Percentiles rank a stretch among this genome's conserved stretches.
Conservation (phyloP, 768 basidiomycete species). For the Xerocomellus amylosporus region DNA sequence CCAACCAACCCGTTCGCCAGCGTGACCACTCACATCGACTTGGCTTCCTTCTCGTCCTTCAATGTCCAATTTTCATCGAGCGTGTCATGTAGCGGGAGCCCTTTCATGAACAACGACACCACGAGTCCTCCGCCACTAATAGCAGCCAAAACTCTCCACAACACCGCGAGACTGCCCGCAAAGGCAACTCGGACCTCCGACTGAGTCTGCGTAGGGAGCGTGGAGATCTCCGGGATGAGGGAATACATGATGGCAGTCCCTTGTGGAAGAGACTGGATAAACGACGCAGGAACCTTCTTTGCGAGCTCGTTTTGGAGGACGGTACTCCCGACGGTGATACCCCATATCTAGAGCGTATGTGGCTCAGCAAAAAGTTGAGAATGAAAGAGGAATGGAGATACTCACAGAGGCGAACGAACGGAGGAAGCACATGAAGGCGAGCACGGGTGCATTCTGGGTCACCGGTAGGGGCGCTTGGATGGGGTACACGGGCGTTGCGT, state of each 20-base stretch:
- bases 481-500: constrained; percentile 36
- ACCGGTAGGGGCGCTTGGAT: background rate
- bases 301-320: constrained; percentile 50
- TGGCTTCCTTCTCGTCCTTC: background rate
- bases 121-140: constrained; percentile 19
- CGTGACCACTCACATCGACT: background rate
- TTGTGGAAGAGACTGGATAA: constrained; percentile 33
- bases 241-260: constrained; percentile 44
- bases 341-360: constrained; percentile 39
- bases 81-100: background rate
- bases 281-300: constrained; percentile 38
- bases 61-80: background rate
- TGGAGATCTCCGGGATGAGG: constrained; percentile 41
- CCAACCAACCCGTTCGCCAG: background rate
- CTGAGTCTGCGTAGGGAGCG: constrained; percentile 34
- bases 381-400: background rate
- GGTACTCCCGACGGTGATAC: constrained; percentile 45
- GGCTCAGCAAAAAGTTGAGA: background rate
- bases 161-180: constrained; percentile 33
- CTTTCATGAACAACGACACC: constrained; percentile 1
- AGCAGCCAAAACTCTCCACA: constrained; percentile 45
- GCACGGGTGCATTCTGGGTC: background rate
- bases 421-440: background rate
- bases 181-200: constrained; percentile 41
- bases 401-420: constrained; percentile 31